These are phyloP conservation scores for Lippia alba DNA, from an alignment of 305 asterid species.

Conservation along the genomic window DNA sequence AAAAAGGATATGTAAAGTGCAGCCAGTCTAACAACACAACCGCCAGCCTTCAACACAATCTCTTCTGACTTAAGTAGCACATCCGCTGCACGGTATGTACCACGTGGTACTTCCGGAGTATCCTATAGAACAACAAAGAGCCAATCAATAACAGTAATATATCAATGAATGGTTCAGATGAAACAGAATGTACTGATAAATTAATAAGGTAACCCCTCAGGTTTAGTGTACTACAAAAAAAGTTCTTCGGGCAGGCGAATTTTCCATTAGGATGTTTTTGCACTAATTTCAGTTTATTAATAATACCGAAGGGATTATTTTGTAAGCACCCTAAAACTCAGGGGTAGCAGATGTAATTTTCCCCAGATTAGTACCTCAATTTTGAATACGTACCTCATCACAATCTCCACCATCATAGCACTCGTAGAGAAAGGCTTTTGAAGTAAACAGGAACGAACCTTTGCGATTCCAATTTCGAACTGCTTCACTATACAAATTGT, in stretches of 20 bases:
- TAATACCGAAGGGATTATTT: too few relatives aligned
- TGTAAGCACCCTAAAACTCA: too few relatives aligned
- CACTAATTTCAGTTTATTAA: too few relatives aligned
- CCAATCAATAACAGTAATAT: background rate
- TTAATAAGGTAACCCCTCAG: background rate
- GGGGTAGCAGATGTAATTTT: too few relatives aligned
- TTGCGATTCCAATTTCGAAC: slow-evolving; percentile 66
- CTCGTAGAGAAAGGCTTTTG: slow-evolving; percentile 70
- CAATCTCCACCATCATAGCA: slow-evolving; percentile 63
- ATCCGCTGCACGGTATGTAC: slow-evolving; percentile 66
- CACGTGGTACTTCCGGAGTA: slow-evolving; percentile 57
- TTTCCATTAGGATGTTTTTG: too few relatives aligned
- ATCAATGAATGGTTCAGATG: background rate
- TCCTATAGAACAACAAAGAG: background rate
- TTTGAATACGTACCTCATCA: slow-evolving; percentile 53
- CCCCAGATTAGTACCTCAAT: too few relatives aligned
- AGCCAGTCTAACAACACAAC: slow-evolving; percentile 69
- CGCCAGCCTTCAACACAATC: slow-evolving; percentile 60
- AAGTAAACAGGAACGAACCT: slow-evolving; percentile 71
- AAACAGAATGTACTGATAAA: background rate
- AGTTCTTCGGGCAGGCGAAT: too few relatives aligned
- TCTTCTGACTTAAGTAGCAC: slow-evolving; percentile 61
- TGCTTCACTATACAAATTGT: slow-evolving; percentile 52
- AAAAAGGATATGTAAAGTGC: slow-evolving; percentile 78
- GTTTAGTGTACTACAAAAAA: too few relatives aligned